Evolutionary conservation across 2,329 filamentous ascomycete genomes (phyloP).

Genomic region (Escovopsis sp.): DNA sequence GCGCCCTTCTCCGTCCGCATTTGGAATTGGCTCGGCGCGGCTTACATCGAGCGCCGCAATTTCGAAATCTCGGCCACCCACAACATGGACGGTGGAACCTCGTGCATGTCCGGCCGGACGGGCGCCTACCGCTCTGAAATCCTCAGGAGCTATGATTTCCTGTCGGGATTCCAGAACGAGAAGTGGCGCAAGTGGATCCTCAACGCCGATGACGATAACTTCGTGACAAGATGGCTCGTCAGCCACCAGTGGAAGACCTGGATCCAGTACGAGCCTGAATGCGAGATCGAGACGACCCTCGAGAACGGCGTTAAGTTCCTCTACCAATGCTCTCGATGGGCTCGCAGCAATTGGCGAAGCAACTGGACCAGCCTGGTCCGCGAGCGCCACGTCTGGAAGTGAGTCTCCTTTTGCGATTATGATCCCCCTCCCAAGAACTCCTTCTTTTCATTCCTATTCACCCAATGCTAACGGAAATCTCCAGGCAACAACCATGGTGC

Average conservation of each 20-base stretch:
- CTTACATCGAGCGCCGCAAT: constrained; percentile 86
- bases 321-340: constrained; percentile 88
- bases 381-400: constrained; percentile 78
- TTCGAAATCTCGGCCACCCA: constrained; percentile 95
- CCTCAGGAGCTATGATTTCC: constrained; percentile 70
- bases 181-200: constrained; percentile 79
- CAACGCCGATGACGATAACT: constrained; percentile 96
- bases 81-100: constrained; percentile 88
- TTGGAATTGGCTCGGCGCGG: constrained; percentile 82
- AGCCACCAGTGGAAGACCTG: constrained; percentile 86
- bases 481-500: constrained; percentile 81
- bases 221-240: constrained; percentile 92
- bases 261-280: constrained; percentile 86
- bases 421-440: no score
- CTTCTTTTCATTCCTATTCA: no score
- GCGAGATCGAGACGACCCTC: constrained; percentile 82
- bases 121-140: constrained; percentile 86
- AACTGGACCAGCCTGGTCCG: constrained; percentile 82
- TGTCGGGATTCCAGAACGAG: constrained; percentile 81
- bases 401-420: constrained; percentile 29
- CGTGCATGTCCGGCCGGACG: constrained; percentile 88
- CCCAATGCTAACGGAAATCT: no score
- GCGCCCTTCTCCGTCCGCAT: constrained; percentile 45
- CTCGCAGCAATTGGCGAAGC: constrained; percentile 93
- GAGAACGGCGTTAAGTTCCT: constrained; percentile 82